These are phyloP conservation scores for Coemansia sp. DNA, from an alignment of 192 early-diverging fungal genomes.

Conservation along the genomic window DNA sequence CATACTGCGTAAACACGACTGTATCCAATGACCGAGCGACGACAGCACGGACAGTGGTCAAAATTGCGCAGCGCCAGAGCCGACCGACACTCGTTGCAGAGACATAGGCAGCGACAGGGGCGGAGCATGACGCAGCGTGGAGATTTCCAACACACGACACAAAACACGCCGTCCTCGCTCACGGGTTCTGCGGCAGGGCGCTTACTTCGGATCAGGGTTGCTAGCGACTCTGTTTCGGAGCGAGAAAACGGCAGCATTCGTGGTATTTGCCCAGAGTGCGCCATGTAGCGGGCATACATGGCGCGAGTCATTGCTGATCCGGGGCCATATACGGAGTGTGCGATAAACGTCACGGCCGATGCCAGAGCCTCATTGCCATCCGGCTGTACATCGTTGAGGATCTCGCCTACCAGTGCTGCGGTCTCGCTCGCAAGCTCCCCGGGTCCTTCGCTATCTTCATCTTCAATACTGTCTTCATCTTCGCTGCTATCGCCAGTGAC, in stretches of 20 bases:
- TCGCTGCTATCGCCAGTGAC: constrained; percentile 26
- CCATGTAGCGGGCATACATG: constrained; percentile 31
- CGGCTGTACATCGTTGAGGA: constrained; percentile 15
- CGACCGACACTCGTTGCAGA: constrained; percentile 49
- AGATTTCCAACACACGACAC: constrained; percentile 49
- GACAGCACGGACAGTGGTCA: constrained; percentile 56
- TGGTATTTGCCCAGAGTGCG: constrained; percentile 3
- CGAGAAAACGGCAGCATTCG: constrained; percentile 27
- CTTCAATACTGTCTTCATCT: constrained; percentile 21
- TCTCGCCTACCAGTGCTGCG: constrained; percentile 37
- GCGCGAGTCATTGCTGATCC: constrained; percentile 31
- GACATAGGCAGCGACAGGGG: constrained; percentile 50
- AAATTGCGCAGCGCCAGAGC: constrained; percentile 48
- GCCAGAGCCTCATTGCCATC: constrained; percentile 29
- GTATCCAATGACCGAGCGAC: constrained; percentile 38
- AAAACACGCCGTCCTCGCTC: constrained; percentile 8
- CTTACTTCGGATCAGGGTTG: constrained; percentile 42
- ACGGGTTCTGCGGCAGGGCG: constrained; percentile 2
- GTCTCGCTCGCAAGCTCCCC: constrained; percentile 16
- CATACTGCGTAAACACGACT: constrained; percentile 54
- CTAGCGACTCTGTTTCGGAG: constrained; percentile 34
- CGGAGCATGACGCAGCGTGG: constrained; percentile 51
- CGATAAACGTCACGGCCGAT: constrained; percentile 38
- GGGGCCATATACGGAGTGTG: constrained; percentile 29
- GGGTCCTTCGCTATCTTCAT: constrained; percentile 15